phyloP scores from a whole-genome alignment of 1,284 basidiomycete species.

The Afroboletus lepidellus region DNA sequence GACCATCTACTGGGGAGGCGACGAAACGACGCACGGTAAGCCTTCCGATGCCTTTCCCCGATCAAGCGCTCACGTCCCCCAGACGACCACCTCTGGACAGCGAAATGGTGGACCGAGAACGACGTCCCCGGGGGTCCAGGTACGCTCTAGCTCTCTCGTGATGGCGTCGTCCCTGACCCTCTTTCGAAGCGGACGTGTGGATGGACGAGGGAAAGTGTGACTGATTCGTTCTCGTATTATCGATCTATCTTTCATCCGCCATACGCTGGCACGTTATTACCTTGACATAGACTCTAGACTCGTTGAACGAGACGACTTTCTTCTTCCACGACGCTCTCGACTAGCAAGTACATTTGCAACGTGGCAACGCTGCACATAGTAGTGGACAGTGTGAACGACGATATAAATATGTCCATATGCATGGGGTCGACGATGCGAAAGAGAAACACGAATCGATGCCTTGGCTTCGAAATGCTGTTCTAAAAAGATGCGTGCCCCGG shows the following conservation, averaged over 20 bases:
- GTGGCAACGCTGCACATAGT: background rate
- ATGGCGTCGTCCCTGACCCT: constrained; percentile 4
- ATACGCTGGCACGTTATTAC: background rate
- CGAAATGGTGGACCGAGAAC: constrained; percentile 55
- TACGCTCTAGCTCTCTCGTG: background rate
- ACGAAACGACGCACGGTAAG: constrained; percentile 48
- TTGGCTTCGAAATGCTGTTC: constrained; percentile 4
- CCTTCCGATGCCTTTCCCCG: background rate
- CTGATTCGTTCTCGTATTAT: no score
- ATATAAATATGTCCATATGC: constrained; percentile 19
- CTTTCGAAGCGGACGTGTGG: constrained; percentile 39
- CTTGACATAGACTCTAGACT: background rate
- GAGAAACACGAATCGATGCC: background rate
- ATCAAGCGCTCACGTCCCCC: background rate
- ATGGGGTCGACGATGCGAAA: constrained; percentile 20
- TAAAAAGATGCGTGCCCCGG: background rate
- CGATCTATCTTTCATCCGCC: no score
- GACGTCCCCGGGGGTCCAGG: constrained; percentile 45
- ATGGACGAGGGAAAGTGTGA: constrained; percentile 39
- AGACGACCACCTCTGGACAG: constrained; percentile 51
- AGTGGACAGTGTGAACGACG: background rate
- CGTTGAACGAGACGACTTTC: background rate
- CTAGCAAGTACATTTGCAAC: constrained; percentile 8
- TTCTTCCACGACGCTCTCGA: background rate
- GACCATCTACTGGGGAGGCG: constrained; percentile 49